These are phyloP conservation scores for Solanum chacoense DNA, from an alignment of 305 asterid genomes.

Conservation along the genomic window DNA sequence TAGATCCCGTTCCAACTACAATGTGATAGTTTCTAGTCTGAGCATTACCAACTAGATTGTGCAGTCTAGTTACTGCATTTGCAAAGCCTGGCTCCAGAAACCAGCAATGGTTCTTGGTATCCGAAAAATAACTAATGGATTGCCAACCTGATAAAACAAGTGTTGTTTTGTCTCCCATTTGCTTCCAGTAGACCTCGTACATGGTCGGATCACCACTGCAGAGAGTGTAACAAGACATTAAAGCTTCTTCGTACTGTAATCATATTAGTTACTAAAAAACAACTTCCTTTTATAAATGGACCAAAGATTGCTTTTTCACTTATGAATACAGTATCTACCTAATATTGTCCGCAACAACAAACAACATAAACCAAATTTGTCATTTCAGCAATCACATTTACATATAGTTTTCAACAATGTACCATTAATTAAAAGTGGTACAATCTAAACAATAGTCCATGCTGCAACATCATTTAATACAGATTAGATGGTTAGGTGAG, in stretches of 20 bases:
- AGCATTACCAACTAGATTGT: constrained; percentile 72
- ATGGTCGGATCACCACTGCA: constrained; percentile 91
- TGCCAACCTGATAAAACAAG: constrained; percentile 77
- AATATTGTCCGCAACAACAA: constrained; percentile 27
- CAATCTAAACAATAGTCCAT: constrained; percentile 27
- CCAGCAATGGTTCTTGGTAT: constrained; percentile 62
- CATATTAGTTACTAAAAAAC: neutral
- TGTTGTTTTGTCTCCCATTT: constrained; percentile 55
- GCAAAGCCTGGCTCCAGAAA: constrained; percentile 71
- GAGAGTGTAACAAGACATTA: neutral
- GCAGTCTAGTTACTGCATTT: constrained; percentile 50
- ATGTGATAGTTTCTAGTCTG: constrained; percentile 51
- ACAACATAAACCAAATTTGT: neutral
- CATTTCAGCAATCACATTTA: neutral
- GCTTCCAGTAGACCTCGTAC: constrained; percentile 78
- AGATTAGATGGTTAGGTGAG: constrained; percentile 44
- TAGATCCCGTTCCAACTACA: constrained; percentile 88
- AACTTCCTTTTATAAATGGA: neutral
- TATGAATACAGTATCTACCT: neutral
- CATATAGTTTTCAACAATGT: neutral
- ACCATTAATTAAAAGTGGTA: neutral
- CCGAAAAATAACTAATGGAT: constrained; percentile 80
- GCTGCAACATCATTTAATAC: constrained; percentile 25
- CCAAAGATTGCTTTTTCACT: neutral
- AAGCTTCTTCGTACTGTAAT: neutral